These are phyloP conservation scores for Lepiota subincarnata DNA, from an alignment of 768 basidiomycete species.

Conservation along the genomic window DNA sequence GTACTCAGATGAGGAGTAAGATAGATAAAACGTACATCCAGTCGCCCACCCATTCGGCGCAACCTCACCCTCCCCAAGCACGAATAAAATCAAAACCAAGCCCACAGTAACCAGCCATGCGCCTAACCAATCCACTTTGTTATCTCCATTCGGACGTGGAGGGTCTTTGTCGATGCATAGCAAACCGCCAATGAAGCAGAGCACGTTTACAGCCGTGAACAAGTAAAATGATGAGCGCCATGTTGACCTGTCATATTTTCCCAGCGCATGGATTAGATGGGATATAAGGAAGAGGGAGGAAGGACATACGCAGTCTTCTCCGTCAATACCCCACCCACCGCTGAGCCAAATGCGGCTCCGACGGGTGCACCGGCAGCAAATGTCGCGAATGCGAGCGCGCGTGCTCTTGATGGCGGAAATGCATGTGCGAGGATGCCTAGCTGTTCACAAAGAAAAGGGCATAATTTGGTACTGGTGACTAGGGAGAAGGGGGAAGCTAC, in stretches of 20 bases:
- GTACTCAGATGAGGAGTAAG: constrained; percentile 16
- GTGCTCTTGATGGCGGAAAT: constrained; percentile 62
- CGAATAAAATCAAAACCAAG: constrained; percentile 67
- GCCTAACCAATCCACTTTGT: constrained; percentile 75
- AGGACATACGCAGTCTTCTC: constrained; percentile 40
- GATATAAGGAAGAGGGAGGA: background rate
- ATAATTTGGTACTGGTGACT: background rate
- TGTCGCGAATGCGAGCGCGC: constrained; percentile 76
- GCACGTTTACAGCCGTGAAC: constrained; percentile 48
- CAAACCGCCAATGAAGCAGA: constrained; percentile 49
- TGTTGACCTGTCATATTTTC: constrained; percentile 28
- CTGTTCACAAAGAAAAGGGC: constrained; percentile 26
- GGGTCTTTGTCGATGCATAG: constrained; percentile 61
- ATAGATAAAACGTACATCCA: constrained; percentile 19
- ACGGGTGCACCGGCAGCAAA: constrained; percentile 85
- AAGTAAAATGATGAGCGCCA: constrained; percentile 71
- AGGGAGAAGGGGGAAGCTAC: constrained; percentile 12
- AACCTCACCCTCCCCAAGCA: constrained; percentile 60
- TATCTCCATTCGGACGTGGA: constrained; percentile 35
- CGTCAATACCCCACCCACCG: constrained; percentile 70
- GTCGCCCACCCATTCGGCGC: constrained; percentile 62
- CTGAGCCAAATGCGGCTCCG: constrained; percentile 67
- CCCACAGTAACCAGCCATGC: constrained; percentile 59
- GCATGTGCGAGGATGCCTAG: constrained; percentile 79
- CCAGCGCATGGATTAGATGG: background rate